phyloP scores from a whole-genome alignment of 1,139 yeast species.

The Debaryomyces robertsiae region DNA sequence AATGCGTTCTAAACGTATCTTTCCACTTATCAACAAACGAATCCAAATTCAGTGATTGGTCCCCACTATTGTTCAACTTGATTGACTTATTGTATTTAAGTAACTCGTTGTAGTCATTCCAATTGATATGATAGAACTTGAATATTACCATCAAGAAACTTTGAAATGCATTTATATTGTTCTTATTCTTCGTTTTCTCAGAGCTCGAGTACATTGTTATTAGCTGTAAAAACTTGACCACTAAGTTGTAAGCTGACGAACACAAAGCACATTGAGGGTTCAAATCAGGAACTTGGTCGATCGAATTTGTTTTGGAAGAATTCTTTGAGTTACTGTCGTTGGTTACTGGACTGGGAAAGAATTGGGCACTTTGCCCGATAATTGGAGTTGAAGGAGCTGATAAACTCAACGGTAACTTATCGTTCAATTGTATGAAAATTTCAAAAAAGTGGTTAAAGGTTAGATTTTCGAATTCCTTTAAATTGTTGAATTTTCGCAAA shows the following conservation, averaged over 20 bases:
- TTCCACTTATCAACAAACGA: constrained; percentile 46
- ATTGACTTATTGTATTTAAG: constrained; percentile 39
- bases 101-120: constrained; percentile 42
- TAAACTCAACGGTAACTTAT: constrained; percentile 45
- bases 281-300: constrained; percentile 6
- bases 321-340: constrained; percentile 10
- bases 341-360: constrained; percentile 12
- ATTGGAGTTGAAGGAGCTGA: constrained; percentile 51
- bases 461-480: constrained; percentile 38
- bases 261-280: constrained; percentile 9
- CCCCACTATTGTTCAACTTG: constrained; percentile 39
- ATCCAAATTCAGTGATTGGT: constrained; percentile 36
- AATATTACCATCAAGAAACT: constrained; percentile 39
- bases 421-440: constrained; percentile 41
- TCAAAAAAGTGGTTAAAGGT: constrained; percentile 36
- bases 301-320: constrained; percentile 8
- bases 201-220: constrained; percentile 41
- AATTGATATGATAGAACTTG: constrained; percentile 46
- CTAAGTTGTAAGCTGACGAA: constrained; percentile 33
- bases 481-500: constrained; percentile 26
- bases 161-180: constrained; percentile 35
- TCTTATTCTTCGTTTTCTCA: constrained; percentile 34
- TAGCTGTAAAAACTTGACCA: constrained; percentile 37
- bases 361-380: constrained; percentile 21
- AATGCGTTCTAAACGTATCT: constrained; percentile 24